A percentile compares a stretch with the other conserved stretches of the same genome.
Conservation (phyloP, 768 basidiomycete genomes). For the Leccinum olivaceopallidum region DNA sequence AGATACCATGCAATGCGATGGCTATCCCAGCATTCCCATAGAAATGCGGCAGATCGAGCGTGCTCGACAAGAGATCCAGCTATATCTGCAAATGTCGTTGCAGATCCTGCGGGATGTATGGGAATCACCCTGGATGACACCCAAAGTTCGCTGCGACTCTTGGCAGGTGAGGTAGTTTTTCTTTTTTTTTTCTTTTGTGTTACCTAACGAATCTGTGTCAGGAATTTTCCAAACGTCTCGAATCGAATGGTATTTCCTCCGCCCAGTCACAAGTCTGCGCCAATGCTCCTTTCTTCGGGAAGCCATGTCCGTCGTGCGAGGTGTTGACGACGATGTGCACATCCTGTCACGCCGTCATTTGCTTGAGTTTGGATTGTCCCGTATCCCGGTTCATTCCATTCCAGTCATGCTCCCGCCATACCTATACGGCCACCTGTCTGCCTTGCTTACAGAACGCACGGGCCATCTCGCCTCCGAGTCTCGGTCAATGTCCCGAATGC, state of each 20-base stretch:
- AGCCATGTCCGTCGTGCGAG: conserved; percentile 17
- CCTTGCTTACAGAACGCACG: conserved; percentile 8
- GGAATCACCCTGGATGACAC: too few species aligned
- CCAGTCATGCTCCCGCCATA: conserved; percentile 13
- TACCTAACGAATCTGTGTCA: not conserved
- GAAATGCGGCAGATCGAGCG: not conserved
- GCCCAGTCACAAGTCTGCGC: not conserved
- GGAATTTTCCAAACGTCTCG: conserved; percentile 20
- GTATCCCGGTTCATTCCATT: conserved; percentile 19
- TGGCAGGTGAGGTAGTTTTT: not conserved
- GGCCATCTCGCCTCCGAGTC: not conserved
- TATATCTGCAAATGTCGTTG: too few species aligned
- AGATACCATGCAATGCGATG: conserved; percentile 16
- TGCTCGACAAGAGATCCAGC: conserved; percentile 14
- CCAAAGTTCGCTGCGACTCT: too few species aligned
- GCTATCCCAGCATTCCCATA: conserved; percentile 14
- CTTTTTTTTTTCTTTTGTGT: not conserved
- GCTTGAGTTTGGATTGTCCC: conserved; percentile 17
- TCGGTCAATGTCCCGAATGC: conserved; percentile 25
- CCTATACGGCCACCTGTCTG: conserved; percentile 5
- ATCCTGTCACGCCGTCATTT: conserved; percentile 16
- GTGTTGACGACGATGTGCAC: conserved; percentile 8
- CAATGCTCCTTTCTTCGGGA: not conserved
- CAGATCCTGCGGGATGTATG: too few species aligned
- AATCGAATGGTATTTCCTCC: conserved; percentile 6